phyloP scores from a whole-genome alignment of 129 eudicot genomes.

The carrot (Daucus carota) region DH1_v3.0 NC_030383.2:11424001-11424500 shows the following conservation, averaged over 20 bases:
- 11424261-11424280: not conserved
- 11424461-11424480: too few relatives aligned
- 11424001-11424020: not conserved
- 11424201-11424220: slow-evolving; percentile 3
- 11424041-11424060: too few relatives aligned
- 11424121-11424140: slow-evolving; percentile 1
- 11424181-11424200: not conserved
- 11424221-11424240: not conserved
- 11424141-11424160: not conserved
- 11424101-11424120: not conserved
- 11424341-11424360: not conserved
- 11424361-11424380: too few relatives aligned
- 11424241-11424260: not conserved
- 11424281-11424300: not conserved
- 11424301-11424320: not conserved
- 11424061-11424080: not conserved
- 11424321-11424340: not conserved
- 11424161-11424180: not conserved
- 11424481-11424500: too few relatives aligned
- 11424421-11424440: too few relatives aligned
- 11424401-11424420: not conserved
- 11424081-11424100: not conserved
- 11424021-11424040: too few relatives aligned
- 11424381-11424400: too few relatives aligned
- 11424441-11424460: too few relatives aligned